These are phyloP conservation scores for Suhomyces atakaporum DNA, from an alignment of 1,139 yeast genomes.

Conservation along the genomic window DNA sequence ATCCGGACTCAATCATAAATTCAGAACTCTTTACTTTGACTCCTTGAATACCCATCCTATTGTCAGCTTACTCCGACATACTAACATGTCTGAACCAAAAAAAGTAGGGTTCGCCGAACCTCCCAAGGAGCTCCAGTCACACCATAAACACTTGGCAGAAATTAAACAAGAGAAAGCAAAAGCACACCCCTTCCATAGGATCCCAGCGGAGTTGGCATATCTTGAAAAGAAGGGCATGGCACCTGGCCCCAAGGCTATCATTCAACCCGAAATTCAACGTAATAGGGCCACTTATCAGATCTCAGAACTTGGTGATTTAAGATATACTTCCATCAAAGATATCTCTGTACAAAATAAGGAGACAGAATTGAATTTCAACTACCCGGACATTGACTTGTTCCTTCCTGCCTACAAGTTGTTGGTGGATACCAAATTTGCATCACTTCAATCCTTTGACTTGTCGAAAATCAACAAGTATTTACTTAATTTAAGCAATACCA, in stretches of 20 bases:
- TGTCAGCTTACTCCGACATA: too few relatives aligned
- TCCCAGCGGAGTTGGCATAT: slow-evolving; percentile 49
- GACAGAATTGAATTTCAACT: slow-evolving; percentile 46
- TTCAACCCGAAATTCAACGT: slow-evolving; percentile 2
- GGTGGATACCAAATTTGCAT: slow-evolving; percentile 41
- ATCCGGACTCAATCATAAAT: too few relatives aligned
- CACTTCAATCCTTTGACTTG: slow-evolving; percentile 43
- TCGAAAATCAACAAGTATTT: slow-evolving; percentile 40
- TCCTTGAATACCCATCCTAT: too few relatives aligned
- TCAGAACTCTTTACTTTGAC: too few relatives aligned
- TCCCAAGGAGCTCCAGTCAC: slow-evolving; percentile 42
- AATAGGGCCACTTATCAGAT: slow-evolving; percentile 4
- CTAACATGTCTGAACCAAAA: slow-evolving; percentile 21
- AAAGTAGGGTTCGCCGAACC: slow-evolving; percentile 47
- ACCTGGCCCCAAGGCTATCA: slow-evolving; percentile 25
- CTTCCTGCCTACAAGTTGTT: slow-evolving; percentile 34
- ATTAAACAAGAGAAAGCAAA: slow-evolving; percentile 29
- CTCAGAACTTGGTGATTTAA: slow-evolving; percentile 31
- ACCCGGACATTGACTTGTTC: slow-evolving; percentile 41
- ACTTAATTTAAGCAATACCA: slow-evolving; percentile 39
- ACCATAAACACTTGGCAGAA: slow-evolving; percentile 30
- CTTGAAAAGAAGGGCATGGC: slow-evolving; percentile 32
- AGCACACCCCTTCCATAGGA: slow-evolving; percentile 40
- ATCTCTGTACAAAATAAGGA: slow-evolving; percentile 45
- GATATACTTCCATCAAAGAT: slow-evolving; percentile 41